These are phyloP conservation scores for Pyrenula massariospora DNA, from an alignment of 495 filamentous ascomycete species.

Conservation along the genomic window DNA sequence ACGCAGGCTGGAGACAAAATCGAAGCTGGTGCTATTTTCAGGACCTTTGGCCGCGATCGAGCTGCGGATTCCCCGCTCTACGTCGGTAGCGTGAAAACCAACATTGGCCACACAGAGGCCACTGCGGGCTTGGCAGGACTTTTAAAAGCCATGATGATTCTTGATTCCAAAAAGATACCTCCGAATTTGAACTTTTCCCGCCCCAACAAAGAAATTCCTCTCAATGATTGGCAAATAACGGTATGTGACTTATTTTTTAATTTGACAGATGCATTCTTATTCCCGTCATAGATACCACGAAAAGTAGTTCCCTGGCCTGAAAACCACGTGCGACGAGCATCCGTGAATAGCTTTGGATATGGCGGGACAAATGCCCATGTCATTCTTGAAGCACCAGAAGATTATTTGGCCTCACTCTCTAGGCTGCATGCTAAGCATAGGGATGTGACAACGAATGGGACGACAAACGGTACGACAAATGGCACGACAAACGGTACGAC, in stretches of 20 bases:
- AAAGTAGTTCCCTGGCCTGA: not conserved
- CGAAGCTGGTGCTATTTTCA: conserved; percentile 18
- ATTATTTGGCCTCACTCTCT: not conserved
- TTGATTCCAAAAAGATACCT: conserved; percentile 21
- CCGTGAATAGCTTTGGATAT: conserved; percentile 49
- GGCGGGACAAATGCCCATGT: conserved; percentile 45
- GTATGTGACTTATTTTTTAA: conserved; percentile 1
- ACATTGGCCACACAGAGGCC: conserved; percentile 21
- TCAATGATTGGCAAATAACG: conserved; percentile 9
- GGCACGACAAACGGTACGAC: not conserved
- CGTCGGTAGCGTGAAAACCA: conserved; percentile 59
- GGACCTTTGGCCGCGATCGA: conserved; percentile 10
- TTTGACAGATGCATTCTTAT: not conserved
- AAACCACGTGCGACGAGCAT: conserved; percentile 31
- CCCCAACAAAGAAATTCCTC: conserved; percentile 29
- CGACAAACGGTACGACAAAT: not conserved
- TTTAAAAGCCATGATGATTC: conserved; percentile 24
- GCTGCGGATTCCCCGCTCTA: conserved; percentile 48
- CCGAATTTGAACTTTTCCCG: conserved; percentile 40
- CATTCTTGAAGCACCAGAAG: conserved; percentile 26
- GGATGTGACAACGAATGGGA: not conserved
- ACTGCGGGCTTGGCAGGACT: conserved; percentile 19
- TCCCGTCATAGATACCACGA: not conserved
- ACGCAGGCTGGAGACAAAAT: conserved; percentile 27
- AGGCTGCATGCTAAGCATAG: conserved; percentile 15